phyloP scores from a whole-genome alignment of 306 rosid genomes.

The Astragalus glycyphyllos region DNA sequence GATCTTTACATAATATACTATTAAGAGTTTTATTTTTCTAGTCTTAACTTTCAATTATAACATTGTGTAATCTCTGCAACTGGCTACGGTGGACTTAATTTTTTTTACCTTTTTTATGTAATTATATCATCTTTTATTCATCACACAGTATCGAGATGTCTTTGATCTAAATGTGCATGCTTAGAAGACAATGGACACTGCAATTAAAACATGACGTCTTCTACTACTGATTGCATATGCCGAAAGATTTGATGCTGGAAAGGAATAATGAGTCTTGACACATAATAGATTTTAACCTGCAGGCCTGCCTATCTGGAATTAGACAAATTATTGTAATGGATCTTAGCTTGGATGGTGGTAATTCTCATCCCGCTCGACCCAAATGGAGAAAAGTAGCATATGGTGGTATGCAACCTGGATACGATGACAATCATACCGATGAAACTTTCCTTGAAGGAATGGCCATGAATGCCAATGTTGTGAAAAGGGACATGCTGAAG shows the following conservation, averaged over 20 bases:
- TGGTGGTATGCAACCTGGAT: slow-evolving; percentile 97
- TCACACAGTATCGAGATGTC: slow-evolving; percentile 8
- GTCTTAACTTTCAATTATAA: neutral
- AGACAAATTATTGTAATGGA: slow-evolving; percentile 45
- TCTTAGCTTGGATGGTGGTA: slow-evolving; percentile 36
- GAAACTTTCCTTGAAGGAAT: slow-evolving; percentile 91
- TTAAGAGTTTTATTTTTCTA: neutral
- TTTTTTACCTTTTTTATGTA: neutral
- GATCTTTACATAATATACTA: neutral
- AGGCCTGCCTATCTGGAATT: slow-evolving; percentile 35
- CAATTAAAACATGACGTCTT: slow-evolving; percentile 20
- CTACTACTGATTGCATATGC: slow-evolving; percentile 1
- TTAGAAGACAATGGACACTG: slow-evolving; percentile 22
- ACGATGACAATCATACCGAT: slow-evolving; percentile 79
- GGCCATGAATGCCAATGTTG: slow-evolving; percentile 92
- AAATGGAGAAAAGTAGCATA: slow-evolving; percentile 94
- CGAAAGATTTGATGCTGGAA: slow-evolving; percentile 8
- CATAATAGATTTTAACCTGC: slow-evolving; percentile 5
- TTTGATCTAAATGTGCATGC: slow-evolving; percentile 10
- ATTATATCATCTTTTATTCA: slow-evolving; percentile 26
- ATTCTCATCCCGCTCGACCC: slow-evolving; percentile 47
- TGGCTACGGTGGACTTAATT: neutral
- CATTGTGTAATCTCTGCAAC: neutral
- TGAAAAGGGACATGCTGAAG: slow-evolving; percentile 77
- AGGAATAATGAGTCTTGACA: slow-evolving; percentile 27